These are phyloP conservation scores for Colletotrichum gloeosporioides DNA, from an alignment of 2,329 filamentous ascomycete genomes.

Conservation along the genomic window DNA sequence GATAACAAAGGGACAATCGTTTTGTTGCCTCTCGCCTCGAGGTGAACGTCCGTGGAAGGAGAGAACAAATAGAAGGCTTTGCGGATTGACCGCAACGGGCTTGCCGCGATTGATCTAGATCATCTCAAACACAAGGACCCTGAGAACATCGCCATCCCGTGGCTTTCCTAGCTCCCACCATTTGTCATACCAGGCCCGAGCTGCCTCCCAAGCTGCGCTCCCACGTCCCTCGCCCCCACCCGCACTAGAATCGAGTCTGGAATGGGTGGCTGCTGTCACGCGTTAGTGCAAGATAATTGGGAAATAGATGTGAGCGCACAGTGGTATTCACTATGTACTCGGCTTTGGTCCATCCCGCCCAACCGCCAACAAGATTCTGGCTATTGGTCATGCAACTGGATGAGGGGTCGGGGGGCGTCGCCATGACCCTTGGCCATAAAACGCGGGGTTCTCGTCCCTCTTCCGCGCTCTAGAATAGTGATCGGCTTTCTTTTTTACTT, in stretches of 20 bases:
- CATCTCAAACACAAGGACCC: background rate
- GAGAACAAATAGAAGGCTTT: background rate
- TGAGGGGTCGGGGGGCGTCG: slow-evolving; percentile 7
- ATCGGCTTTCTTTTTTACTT: background rate
- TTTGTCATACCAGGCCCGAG: background rate
- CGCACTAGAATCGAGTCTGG: background rate
- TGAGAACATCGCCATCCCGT: background rate
- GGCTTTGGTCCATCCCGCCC: background rate
- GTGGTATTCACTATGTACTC: slow-evolving; percentile 2
- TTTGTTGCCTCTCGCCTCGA: background rate
- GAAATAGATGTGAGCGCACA: slow-evolving; percentile 6
- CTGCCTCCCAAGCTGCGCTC: background rate
- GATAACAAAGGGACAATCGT: background rate
- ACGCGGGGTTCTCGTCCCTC: slow-evolving; percentile 17
- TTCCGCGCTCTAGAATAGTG: background rate
- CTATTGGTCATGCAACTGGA: slow-evolving; percentile 16
- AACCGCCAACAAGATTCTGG: slow-evolving; percentile 12
- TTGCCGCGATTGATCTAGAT: background rate
- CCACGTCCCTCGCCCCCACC: background rate
- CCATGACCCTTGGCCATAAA: slow-evolving; percentile 5
- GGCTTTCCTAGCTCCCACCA: background rate
- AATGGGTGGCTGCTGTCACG: slow-evolving; percentile 5
- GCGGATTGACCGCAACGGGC: background rate
- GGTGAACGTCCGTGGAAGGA: background rate
- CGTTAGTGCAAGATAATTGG: background rate